Percentiles rank a stretch among this genome's conserved stretches.
Evolutionary conservation across 257 asterid species (phyloP).

Genomic region (Plantago elongata): DNA sequence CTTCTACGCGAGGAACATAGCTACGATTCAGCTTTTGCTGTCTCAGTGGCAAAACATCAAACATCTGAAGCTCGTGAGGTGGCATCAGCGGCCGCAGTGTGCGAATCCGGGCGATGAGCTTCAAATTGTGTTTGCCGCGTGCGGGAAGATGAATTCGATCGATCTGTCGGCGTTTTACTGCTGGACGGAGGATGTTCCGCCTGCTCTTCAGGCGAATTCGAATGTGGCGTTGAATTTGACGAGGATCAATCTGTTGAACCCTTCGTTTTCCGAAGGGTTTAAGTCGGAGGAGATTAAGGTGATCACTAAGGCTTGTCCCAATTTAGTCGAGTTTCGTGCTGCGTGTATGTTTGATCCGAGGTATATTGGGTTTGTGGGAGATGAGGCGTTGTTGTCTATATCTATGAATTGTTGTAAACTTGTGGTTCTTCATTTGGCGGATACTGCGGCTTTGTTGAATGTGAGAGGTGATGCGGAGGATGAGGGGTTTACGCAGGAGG

Average conservation of each 20-base stretch:
- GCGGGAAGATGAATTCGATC: conserved; percentile 28
- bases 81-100: conserved; percentile 85
- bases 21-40: conserved; percentile 38
- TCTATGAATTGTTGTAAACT: conserved; percentile 62
- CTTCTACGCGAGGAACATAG: conserved; percentile 53
- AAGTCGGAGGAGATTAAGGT: conserved; percentile 58
- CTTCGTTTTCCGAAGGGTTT: conserved; percentile 74
- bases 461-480: conserved; percentile 49
- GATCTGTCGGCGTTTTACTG: conserved; percentile 74
- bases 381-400: conserved; percentile 54
- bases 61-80: conserved; percentile 67
- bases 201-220: conserved; percentile 45
- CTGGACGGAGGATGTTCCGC: conserved; percentile 86
- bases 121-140: conserved; percentile 31
- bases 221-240: conserved; percentile 37
- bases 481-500: conserved; percentile 55
- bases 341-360: conserved; percentile 83
- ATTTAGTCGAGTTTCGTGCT: conserved; percentile 47
- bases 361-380: conserved; percentile 67
- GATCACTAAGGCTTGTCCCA: conserved; percentile 60
- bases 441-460: conserved; percentile 45
- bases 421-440: conserved; percentile 68
- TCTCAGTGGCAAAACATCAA: conserved; percentile 45
- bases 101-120: conserved; percentile 67
- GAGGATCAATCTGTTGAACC: conserved; percentile 55